Conservation (phyloP, 2,329 filamentous ascomycete genomes). For the Diaporthe sp. region DNA sequence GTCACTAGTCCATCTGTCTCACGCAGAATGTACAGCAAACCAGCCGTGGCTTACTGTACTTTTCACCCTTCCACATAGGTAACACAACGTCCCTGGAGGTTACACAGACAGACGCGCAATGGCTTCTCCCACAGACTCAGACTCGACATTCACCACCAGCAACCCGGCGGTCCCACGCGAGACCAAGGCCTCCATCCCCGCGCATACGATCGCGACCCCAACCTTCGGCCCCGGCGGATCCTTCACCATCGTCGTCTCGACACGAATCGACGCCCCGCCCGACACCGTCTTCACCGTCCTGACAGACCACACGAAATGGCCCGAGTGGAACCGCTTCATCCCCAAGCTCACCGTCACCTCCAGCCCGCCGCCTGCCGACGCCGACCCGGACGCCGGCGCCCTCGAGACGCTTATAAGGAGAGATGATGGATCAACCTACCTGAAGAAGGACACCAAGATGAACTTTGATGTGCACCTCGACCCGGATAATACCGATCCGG, state of each 20-base stretch:
- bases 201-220: conserved; percentile 48
- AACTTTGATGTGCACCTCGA: conserved; percentile 53
- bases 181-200: conserved; percentile 41
- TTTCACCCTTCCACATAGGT: background rate
- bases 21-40: background rate
- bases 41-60: background rate
- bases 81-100: background rate
- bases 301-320: conserved; percentile 51
- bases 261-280: conserved; percentile 52
- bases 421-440: conserved; percentile 42
- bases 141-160: conserved; percentile 36
- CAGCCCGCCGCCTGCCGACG: conserved; percentile 41
- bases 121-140: background rate
- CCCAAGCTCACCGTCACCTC: conserved; percentile 48
- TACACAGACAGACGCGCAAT: background rate
- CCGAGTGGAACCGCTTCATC: conserved; percentile 54
- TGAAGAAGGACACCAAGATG: conserved; percentile 52
- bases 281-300: conserved; percentile 52
- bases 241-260: conserved; percentile 51
- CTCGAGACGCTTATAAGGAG: conserved; percentile 23
- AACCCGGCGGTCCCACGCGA: conserved; percentile 39
- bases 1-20: background rate
- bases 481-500: conserved; percentile 39
- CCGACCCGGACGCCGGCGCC: conserved; percentile 43
- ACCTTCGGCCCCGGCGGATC: conserved; percentile 49